Evolutionary conservation across 495 filamentous ascomycete genomes (phyloP), one percentile per base, ranked within the genome.

Genomic region (Aspergillus saccharolyticus): DNA sequence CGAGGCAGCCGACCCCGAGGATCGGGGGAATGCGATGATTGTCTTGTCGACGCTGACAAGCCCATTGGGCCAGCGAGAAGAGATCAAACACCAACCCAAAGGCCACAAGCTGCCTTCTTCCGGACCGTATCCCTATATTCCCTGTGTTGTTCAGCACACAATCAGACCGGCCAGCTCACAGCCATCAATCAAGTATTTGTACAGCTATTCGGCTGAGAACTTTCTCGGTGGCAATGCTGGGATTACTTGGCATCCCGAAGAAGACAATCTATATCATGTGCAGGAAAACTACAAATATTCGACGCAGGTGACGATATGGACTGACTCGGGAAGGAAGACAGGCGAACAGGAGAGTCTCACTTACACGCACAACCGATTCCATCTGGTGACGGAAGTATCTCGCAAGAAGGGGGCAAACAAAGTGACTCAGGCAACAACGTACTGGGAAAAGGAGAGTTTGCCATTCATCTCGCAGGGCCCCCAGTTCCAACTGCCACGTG

Each of bases 321-420:
- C 50, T 19, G 56, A 50, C 2, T 14, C 43, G 0, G n/a, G n/a
- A n/a, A n/a, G n/a, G n/a, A n/a, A n/a, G n/a, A 42, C 42, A 6
- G 54, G 50, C 1, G 42, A 4, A 28, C n/a, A n/a, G n/a, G n/a
- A n/a, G n/a, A n/a, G n/a, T n/a, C n/a, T n/a, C n/a, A n/a, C n/a
- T n/a, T 21, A 54, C 28, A 42, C 17, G 4, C 54, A 59, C 50
- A 59, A 59, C 42, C 53, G 49, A 25, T 59, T 59, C 51, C 56
- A 59, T 21, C 56, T 59, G 16, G 25, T 22, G 1, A 16, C 49
- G 20, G 49, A 28, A 9, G 54, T 25, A n/a, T 50, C 43, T 22
- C 21, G 48, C 25, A 42, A 49, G 25, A 19, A 54, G 28, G 56
- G 56, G 44, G 19, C 44, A 1, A 59, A 59, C 18, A 21, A 49